Evolutionary conservation across 75 land plant genomes (phyloP).

Genomic region (Adiantum capillusveneris): DNA sequence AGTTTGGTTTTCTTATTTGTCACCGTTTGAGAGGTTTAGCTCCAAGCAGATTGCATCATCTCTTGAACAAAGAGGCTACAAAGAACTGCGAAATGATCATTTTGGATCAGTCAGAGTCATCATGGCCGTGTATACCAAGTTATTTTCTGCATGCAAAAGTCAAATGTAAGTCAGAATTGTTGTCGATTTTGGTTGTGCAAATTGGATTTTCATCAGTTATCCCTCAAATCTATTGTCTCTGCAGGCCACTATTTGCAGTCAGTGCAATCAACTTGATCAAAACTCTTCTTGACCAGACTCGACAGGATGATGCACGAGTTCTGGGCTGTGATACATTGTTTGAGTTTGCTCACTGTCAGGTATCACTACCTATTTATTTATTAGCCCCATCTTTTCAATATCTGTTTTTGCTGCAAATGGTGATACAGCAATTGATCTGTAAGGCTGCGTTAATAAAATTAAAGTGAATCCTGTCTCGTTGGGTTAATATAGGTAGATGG

Average conservation of each 20-base stretch:
- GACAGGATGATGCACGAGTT: slow-evolving; percentile 60
- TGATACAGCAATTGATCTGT: no score
- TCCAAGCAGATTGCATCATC: slow-evolving; percentile 59
- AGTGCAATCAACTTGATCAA: slow-evolving; percentile 58
- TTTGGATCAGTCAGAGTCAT: slow-evolving; percentile 60
- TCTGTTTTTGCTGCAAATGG: no score
- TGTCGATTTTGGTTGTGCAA: background rate
- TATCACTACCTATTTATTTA: slow-evolving; percentile 11
- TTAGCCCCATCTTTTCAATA: no score
- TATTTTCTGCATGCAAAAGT: slow-evolving; percentile 77
- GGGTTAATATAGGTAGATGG: slow-evolving; percentile 86
- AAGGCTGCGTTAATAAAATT: no score
- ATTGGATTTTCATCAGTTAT: background rate
- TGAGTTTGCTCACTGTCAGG: slow-evolving; percentile 73
- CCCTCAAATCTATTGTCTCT: background rate
- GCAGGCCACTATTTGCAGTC: slow-evolving; percentile 77
- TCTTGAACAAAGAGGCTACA: slow-evolving; percentile 87
- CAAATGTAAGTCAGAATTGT: slow-evolving; percentile 60
- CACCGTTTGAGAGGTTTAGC: slow-evolving; percentile 5
- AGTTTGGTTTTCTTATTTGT: no score
- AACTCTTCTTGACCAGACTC: slow-evolving; percentile 68
- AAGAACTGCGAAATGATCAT: slow-evolving; percentile 72
- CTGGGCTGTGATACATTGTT: slow-evolving; percentile 57
- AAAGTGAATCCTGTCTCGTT: no score
- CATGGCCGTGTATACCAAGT: slow-evolving; percentile 65